Percentiles rank a stretch among this genome's conserved stretches.
These are phyloP conservation scores for Oenanthe javanica DNA, from an alignment of 140 eudicot genomes.

Conservation along the genomic window DNA sequence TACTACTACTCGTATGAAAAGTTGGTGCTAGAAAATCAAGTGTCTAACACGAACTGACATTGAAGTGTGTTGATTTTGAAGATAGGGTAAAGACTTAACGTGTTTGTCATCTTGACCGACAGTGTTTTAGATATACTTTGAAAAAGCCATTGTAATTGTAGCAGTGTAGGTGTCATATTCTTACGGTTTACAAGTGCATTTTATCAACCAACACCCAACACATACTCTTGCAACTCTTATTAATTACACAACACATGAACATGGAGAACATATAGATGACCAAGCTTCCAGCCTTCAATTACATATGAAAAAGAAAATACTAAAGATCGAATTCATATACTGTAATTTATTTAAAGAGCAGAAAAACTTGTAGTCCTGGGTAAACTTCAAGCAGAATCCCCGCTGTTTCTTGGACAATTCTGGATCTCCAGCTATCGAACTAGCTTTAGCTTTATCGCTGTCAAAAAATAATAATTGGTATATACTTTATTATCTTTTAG, in stretches of 20 bases:
- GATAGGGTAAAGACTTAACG: too few relatives aligned
- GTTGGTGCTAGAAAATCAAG: neutral
- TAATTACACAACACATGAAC: neutral
- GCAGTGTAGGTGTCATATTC: neutral
- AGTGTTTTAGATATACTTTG: too few relatives aligned
- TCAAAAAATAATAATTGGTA: constrained; percentile 24
- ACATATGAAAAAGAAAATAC: neutral
- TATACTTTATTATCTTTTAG: constrained; percentile 61
- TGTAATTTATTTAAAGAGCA: neutral
- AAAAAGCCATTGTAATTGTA: neutral
- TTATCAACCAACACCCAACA: neutral
- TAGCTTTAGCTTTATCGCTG: constrained; percentile 44
- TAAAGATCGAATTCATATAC: neutral
- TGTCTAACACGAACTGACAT: neutral
- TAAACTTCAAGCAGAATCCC: constrained; percentile 65
- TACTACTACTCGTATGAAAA: neutral
- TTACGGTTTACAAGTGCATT: neutral
- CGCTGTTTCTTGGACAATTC: constrained; percentile 71
- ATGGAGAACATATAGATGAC: neutral
- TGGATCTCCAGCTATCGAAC: constrained; percentile 27
- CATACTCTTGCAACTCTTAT: neutral
- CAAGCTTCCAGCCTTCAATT: neutral
- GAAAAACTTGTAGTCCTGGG: neutral
- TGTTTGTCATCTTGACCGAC: neutral
- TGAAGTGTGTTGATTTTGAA: neutral